Evolutionary conservation across 2,329 filamentous ascomycete genomes (phyloP).

Genomic region (Orbilia oligospora): DNA sequence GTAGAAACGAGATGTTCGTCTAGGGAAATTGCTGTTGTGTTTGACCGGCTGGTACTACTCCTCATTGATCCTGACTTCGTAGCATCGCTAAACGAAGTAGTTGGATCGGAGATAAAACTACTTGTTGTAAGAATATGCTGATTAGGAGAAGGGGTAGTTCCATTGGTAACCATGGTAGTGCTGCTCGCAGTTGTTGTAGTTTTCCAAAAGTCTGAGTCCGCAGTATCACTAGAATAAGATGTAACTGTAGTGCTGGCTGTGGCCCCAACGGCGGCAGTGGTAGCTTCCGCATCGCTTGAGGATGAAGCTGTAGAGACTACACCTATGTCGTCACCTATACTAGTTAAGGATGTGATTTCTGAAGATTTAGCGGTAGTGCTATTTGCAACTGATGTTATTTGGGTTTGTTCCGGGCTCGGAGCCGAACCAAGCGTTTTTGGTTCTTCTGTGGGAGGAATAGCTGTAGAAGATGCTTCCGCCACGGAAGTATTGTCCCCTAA

Average conservation of each 20-base stretch:
- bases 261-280: too few species aligned
- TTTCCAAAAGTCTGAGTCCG: neutral
- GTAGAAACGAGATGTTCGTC: neutral
- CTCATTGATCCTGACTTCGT: neutral
- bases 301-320: neutral
- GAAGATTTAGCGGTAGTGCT: neutral
- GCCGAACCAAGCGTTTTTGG: neutral
- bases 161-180: neutral
- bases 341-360: neutral
- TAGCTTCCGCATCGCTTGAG: too few species aligned
- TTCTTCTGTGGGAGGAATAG: neutral
- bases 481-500: neutral
- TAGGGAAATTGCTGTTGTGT: neutral
- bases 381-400: neutral
- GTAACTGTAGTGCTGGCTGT: neutral
- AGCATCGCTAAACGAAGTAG: too few species aligned
- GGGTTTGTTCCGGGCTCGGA: neutral
- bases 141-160: constrained; percentile 15
- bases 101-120: neutral
- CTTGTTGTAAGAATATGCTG: constrained; percentile 34
- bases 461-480: neutral
- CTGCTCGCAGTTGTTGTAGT: neutral
- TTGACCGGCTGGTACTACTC: neutral
- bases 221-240: neutral
- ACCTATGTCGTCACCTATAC: neutral